phyloP scores from a whole-genome alignment of 2,329 filamentous ascomycete species.

The Aspergillus sp. region DNA sequence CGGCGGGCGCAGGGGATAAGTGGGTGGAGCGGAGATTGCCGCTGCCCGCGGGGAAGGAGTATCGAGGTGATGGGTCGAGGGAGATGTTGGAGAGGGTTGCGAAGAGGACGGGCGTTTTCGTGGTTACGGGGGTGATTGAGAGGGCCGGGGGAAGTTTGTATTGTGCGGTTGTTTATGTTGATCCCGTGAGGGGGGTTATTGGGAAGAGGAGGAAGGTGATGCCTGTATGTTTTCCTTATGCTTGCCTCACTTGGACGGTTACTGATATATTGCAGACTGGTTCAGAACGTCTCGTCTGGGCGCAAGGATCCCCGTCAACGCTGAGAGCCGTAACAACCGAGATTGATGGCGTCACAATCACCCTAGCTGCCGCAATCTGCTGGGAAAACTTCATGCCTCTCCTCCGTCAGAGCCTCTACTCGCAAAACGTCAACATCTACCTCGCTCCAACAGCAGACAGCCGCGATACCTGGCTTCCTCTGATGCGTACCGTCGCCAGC shows the following conservation, averaged over 20 bases:
- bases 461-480: constrained; percentile 70
- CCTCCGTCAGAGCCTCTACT: constrained; percentile 73
- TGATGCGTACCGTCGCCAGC: constrained; percentile 74
- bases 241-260: background rate
- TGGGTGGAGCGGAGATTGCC: constrained; percentile 2
- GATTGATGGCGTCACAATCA: constrained; percentile 72
- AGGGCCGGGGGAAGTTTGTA: constrained; percentile 75
- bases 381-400: constrained; percentile 98
- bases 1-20: constrained; percentile 7
- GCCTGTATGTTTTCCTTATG: constrained; percentile 50
- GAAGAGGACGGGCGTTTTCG: constrained; percentile 68
- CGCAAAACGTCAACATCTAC: constrained; percentile 86
- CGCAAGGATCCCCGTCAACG: constrained; percentile 72
- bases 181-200: constrained; percentile 62
- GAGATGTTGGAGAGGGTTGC: constrained; percentile 74
- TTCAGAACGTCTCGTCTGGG: constrained; percentile 79
- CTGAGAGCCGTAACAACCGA: constrained; percentile 71
- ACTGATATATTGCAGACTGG: constrained; percentile 51
- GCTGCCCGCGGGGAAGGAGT: constrained; percentile 42
- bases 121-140: constrained; percentile 76
- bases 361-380: constrained; percentile 81
- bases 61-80: constrained; percentile 66
- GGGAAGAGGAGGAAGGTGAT: constrained; percentile 90
- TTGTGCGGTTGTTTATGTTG: constrained; percentile 75
- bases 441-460: constrained; percentile 84